phyloP scores from a whole-genome alignment of 2,329 filamentous ascomycete genomes.

The Lithohypha guttulata region DNA sequence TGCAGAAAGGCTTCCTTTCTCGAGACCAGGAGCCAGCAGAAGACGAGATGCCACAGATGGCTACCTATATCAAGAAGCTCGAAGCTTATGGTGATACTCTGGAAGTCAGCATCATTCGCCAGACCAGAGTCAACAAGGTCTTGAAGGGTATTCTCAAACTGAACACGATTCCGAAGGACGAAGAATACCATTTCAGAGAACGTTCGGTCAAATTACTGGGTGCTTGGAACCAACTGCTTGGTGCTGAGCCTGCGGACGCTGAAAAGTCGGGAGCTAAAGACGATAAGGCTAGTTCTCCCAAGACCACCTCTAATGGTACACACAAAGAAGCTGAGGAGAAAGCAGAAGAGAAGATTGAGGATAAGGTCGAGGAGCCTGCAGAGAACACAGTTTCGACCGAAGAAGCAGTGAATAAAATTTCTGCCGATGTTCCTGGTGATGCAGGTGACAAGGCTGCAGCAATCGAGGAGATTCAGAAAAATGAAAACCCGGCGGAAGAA shows the following conservation, averaged over 20 bases:
- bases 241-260: conserved; percentile 42
- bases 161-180: conserved; percentile 71
- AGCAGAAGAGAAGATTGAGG: conserved; percentile 26
- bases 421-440: conserved; percentile 23
- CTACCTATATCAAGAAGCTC: conserved; percentile 51
- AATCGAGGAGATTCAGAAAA: conserved; percentile 23
- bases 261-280: conserved; percentile 23
- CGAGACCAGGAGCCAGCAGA: conserved; percentile 77
- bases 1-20: conserved; percentile 87
- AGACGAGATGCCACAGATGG: conserved; percentile 44
- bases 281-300: conserved; percentile 31
- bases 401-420: conserved; percentile 26
- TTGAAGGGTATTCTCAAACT: conserved; percentile 90
- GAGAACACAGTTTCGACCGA: conserved; percentile 25
- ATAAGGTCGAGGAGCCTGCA: conserved; percentile 22
- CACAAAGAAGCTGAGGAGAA: conserved; percentile 28
- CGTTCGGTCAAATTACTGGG: conserved; percentile 70
- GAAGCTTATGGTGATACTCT: conserved; percentile 64
- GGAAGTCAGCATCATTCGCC: conserved; percentile 77
- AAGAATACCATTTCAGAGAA: conserved; percentile 79
- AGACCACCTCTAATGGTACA: conserved; percentile 29
- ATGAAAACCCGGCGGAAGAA: conserved; percentile 12
- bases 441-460: conserved; percentile 25
- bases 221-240: conserved; percentile 80
- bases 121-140: conserved; percentile 97